phyloP scores from a whole-genome alignment of 345 rosid genomes.

The Murraya paniculata region DNA sequence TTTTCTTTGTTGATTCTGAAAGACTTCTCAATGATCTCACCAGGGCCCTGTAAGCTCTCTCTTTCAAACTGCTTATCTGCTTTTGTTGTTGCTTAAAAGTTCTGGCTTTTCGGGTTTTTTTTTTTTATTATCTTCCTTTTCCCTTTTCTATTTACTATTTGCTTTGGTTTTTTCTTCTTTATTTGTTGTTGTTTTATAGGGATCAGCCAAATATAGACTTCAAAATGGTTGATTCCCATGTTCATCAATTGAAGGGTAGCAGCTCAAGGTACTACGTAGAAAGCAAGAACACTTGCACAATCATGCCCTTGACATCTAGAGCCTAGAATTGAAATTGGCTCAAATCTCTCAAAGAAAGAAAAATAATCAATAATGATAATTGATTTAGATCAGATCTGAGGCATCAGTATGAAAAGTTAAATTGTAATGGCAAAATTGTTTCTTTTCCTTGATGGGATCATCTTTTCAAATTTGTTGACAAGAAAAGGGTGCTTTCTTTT shows the following conservation, averaged over 20 bases:
- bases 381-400: constrained; percentile 15
- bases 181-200: constrained; percentile 24
- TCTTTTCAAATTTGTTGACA: constrained; percentile 3
- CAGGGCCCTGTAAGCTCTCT: constrained; percentile 52
- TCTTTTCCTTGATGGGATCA: not conserved
- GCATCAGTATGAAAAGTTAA: not conserved
- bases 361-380: not conserved
- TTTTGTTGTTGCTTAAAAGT: not conserved
- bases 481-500: constrained; percentile 17
- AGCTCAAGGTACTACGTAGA: constrained; percentile 67
- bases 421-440: not conserved
- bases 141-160: not conserved
- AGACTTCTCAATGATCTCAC: constrained; percentile 86
- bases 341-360: not conserved
- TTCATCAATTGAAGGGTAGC: constrained; percentile 97
- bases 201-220: constrained; percentile 77
- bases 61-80: not conserved
- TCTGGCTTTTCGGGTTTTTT: not conserved
- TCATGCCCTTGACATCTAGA: not conserved
- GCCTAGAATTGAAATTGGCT: not conserved
- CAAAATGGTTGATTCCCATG: constrained; percentile 82
- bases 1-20: constrained; percentile 90
- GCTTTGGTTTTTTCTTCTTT: not conserved
- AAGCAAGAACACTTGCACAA: too few relatives aligned
- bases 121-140: not conserved